These are phyloP conservation scores for Paraglomus occultum DNA, from an alignment of 192 early-diverging fungal species.

Conservation along the genomic window DNA sequence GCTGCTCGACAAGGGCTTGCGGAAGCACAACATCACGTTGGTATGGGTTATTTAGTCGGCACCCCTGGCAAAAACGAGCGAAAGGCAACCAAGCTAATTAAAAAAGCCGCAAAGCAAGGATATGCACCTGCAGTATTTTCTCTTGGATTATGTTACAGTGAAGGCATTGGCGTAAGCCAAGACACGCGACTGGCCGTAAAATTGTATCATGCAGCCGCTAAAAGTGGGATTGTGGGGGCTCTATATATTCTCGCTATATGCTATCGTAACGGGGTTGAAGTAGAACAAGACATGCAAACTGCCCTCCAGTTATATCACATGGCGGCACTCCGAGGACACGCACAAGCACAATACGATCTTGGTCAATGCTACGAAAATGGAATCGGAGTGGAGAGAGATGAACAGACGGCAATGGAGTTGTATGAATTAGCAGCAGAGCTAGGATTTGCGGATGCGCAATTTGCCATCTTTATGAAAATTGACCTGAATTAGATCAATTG, in stretches of 20 bases:
- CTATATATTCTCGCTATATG: slow-evolving; percentile 59
- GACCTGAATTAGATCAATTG: no score
- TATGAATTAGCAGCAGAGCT: slow-evolving; percentile 61
- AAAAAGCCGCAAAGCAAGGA: slow-evolving; percentile 48
- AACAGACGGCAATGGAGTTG: slow-evolving; percentile 53
- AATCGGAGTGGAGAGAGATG: slow-evolving; percentile 50
- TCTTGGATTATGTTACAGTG: slow-evolving; percentile 49
- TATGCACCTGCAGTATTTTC: slow-evolving; percentile 19
- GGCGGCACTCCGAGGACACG: slow-evolving; percentile 53
- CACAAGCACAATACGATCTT: slow-evolving; percentile 70
- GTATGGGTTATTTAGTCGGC: no score
- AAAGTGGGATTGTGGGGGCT: slow-evolving; percentile 54
- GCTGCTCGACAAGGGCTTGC: slow-evolving; percentile 72
- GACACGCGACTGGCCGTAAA: slow-evolving; percentile 51
- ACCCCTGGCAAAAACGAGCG: no score
- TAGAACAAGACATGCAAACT: slow-evolving; percentile 27
- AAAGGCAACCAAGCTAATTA: slow-evolving; percentile 47
- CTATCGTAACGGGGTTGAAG: slow-evolving; percentile 57
- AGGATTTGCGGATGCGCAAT: slow-evolving; percentile 50
- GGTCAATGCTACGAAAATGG: slow-evolving; percentile 75
- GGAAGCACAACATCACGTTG: slow-evolving; percentile 45
- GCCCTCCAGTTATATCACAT: slow-evolving; percentile 59
- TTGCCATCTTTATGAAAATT: no score
- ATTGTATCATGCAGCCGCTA: slow-evolving; percentile 57
- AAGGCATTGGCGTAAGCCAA: slow-evolving; percentile 63